A percentile compares a stretch with the other conserved stretches of the same genome.
Evolutionary conservation across 345 rosid genomes (phyloP).

Genomic region (Murraya koenigii): DNA sequence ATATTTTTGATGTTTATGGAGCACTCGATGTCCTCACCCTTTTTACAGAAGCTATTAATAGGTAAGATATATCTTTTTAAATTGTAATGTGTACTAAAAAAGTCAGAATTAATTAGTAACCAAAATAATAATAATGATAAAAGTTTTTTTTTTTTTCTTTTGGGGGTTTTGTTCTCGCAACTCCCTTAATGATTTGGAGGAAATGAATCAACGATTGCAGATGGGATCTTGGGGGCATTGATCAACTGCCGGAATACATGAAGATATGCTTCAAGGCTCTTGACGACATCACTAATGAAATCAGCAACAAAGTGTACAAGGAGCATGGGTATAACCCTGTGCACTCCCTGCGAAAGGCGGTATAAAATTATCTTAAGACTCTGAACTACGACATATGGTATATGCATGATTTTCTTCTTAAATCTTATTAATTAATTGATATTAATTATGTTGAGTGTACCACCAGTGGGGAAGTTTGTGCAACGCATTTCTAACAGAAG

Average conservation of each 20-base stretch:
- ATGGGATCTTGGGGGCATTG: constrained; percentile 36
- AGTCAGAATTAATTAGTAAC: too few species aligned
- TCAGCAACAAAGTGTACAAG: constrained; percentile 32
- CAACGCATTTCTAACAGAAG: constrained; percentile 58
- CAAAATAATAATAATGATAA: background rate
- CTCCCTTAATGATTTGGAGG: too few species aligned
- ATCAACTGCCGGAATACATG: constrained; percentile 39
- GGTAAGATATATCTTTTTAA: constrained; percentile 20
- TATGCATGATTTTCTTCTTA: background rate
- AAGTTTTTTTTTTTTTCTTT: too few species aligned
- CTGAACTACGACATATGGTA: too few species aligned
- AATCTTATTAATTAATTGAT: background rate
- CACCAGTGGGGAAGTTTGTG: constrained; percentile 53
- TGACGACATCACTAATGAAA: constrained; percentile 32
- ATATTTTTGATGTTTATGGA: constrained; percentile 50
- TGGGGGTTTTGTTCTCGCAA: too few species aligned
- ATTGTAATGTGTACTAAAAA: too few species aligned
- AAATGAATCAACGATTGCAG: constrained; percentile 12
- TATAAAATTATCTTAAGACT: background rate
- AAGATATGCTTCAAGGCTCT: constrained; percentile 45
- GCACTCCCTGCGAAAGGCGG: constrained; percentile 42
- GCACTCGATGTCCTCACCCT: constrained; percentile 40
- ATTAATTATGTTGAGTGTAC: too few species aligned
- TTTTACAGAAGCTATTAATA: constrained; percentile 42
- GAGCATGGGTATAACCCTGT: constrained; percentile 41